phyloP scores from a whole-genome alignment of 768 basidiomycete species.

The Pleurotus pulmonarius region DNA sequence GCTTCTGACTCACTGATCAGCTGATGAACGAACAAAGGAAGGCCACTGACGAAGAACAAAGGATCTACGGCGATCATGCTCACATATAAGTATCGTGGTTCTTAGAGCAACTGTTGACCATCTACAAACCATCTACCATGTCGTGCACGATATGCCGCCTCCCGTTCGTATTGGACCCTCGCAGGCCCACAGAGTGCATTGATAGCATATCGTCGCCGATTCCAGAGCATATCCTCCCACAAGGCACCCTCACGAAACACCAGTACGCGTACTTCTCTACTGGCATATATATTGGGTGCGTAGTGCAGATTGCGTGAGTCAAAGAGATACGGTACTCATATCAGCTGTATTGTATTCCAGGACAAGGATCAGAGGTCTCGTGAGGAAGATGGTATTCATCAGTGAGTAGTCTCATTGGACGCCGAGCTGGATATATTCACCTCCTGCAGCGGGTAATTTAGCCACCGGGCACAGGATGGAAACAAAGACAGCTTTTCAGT shows the following conservation, averaged over 20 bases:
- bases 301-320: background rate
- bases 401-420: background rate
- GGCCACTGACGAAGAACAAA: too few relatives aligned
- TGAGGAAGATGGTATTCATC: background rate
- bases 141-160: conserved; percentile 23
- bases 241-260: conserved; percentile 12
- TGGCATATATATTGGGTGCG: conserved; percentile 10
- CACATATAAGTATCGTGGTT: too few relatives aligned
- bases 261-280: conserved; percentile 15
- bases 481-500: conserved; percentile 2
- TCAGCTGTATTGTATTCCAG: background rate
- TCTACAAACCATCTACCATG: conserved; percentile 8
- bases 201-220: conserved; percentile 5
- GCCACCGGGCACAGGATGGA: background rate
- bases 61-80: too few relatives aligned
- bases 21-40: too few relatives aligned
- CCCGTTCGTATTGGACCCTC: conserved; percentile 17
- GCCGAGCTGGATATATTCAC: background rate
- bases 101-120: too few relatives aligned
- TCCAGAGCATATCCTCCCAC: conserved; percentile 10
- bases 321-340: background rate
- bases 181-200: background rate
- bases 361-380: background rate
- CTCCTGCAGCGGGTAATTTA: background rate
- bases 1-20: too few relatives aligned